Evolutionary conservation across 208 protist genomes (phyloP).

Genomic region (Vickermania ingenoplastis): DNA sequence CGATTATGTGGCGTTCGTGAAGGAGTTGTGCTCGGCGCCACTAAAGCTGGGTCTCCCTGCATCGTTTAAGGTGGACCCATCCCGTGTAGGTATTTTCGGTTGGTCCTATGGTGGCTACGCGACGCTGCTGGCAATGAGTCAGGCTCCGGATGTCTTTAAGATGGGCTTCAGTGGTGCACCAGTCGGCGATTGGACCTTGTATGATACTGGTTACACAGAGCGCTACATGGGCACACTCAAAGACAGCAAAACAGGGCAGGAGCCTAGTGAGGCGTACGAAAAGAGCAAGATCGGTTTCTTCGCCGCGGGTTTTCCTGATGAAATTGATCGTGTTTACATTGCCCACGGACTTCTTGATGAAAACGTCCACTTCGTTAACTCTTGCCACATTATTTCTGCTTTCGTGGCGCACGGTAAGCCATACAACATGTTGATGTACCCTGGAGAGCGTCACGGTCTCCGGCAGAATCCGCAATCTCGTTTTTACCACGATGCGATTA

Average conservation of each 20-base stretch:
- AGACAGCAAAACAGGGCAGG: conserved; percentile 7
- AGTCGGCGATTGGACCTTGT: conserved; percentile 81
- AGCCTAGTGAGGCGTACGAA: conserved; percentile 37
- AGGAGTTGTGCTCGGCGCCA: conserved; percentile 22
- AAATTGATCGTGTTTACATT: conserved; percentile 83
- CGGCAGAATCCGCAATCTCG: conserved; percentile 58
- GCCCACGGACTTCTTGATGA: conserved; percentile 91
- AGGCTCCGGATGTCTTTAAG: conserved; percentile 67
- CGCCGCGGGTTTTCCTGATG: conserved; percentile 67
- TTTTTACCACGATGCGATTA: conserved; percentile 56
- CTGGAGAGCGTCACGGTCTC: conserved; percentile 81
- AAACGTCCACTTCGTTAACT: conserved; percentile 90
- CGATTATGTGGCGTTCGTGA: conserved; percentile 69
- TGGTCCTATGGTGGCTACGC: conserved; percentile 89
- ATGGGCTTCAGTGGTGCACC: conserved; percentile 79
- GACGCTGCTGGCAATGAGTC: conserved; percentile 76
- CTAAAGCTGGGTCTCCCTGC: conserved; percentile 9
- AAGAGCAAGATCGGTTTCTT: conserved; percentile 48
- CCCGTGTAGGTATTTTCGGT: conserved; percentile 73
- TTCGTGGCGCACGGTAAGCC: conserved; percentile 79
- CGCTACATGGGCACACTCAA: conserved; percentile 79
- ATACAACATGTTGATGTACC: conserved; percentile 78
- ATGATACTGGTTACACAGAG: conserved; percentile 87
- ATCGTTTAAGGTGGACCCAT: conserved; percentile 43
- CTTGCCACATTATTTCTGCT: conserved; percentile 52